Evolutionary conservation across 768 basidiomycete species (phyloP).

Genomic region (Trametes cingulata): DNA sequence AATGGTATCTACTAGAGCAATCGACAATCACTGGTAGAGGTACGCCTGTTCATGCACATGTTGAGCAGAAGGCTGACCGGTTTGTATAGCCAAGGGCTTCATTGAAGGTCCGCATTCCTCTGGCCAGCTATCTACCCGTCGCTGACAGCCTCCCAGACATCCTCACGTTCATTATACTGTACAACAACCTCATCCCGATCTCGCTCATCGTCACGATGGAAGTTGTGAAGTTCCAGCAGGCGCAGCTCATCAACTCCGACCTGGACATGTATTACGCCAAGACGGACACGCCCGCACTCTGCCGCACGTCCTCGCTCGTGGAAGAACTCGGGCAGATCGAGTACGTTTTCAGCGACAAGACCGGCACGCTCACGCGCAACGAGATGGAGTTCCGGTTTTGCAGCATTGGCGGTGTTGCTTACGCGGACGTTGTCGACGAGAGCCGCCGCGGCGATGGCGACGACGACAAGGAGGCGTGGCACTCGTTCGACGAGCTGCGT

Average conservation of each 20-base stretch:
- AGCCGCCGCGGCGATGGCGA: slow-evolving; percentile 64
- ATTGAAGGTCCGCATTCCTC: slow-evolving; percentile 63
- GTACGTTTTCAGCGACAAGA: slow-evolving; percentile 94
- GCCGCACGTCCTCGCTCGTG: slow-evolving; percentile 96
- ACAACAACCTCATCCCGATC: slow-evolving; percentile 99
- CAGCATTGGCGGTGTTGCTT: slow-evolving; percentile 84
- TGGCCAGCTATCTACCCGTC: neutral
- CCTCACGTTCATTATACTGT: slow-evolving; percentile 96
- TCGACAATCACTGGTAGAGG: slow-evolving; percentile 63
- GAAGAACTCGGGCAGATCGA: slow-evolving; percentile 99
- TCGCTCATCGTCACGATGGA: slow-evolving; percentile 99
- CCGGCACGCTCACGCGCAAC: slow-evolving; percentile 93
- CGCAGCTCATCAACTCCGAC: slow-evolving; percentile 94
- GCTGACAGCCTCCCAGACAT: slow-evolving; percentile 60
- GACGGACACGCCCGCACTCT: slow-evolving; percentile 95
- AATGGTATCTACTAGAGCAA: slow-evolving; percentile 87
- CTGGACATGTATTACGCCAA: slow-evolving; percentile 97
- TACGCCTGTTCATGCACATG: slow-evolving; percentile 28
- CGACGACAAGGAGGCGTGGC: slow-evolving; percentile 62
- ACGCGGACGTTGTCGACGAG: slow-evolving; percentile 91
- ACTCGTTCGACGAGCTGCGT: slow-evolving; percentile 76
- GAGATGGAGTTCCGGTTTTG: slow-evolving; percentile 98
- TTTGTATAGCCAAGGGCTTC: slow-evolving; percentile 64
- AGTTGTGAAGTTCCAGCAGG: slow-evolving; percentile 98
- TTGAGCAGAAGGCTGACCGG: slow-evolving; percentile 1